A percentile compares a stretch with the other conserved stretches of the same genome.
Evolutionary conservation across 768 basidiomycete species (phyloP).

Genomic region (Boletus insuetus): DNA sequence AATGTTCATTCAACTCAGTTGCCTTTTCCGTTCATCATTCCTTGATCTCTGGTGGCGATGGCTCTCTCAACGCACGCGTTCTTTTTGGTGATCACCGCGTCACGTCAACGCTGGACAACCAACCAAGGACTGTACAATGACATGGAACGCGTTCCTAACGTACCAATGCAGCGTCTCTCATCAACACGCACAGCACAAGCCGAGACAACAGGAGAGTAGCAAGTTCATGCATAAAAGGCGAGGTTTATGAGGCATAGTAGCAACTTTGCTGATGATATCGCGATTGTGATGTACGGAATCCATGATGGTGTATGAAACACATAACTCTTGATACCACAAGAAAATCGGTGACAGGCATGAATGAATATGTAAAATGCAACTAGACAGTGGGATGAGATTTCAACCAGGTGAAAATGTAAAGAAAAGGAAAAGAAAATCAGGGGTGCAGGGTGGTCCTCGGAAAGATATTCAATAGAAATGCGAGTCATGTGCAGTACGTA

Average conservation of each 20-base stretch:
- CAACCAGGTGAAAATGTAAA: background rate
- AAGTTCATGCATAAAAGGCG: constrained; percentile 17
- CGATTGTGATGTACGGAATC: constrained; percentile 15
- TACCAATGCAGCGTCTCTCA: background rate
- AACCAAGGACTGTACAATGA: too few relatives aligned
- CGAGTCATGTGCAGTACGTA: constrained; percentile 30
- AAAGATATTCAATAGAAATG: constrained; percentile 28
- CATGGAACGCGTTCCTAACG: background rate
- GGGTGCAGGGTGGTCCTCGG: constrained; percentile 6
- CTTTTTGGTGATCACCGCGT: constrained; percentile 13
- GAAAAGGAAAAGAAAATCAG: background rate
- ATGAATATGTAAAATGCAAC: constrained; percentile 1
- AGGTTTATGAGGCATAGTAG: constrained; percentile 16
- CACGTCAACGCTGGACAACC: constrained; percentile 8
- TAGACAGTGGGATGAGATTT: background rate
- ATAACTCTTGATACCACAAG: constrained; percentile 16
- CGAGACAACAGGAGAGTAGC: constrained; percentile 1
- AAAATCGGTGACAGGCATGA: background rate
- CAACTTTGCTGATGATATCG: constrained; percentile 22
- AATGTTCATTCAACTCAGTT: background rate
- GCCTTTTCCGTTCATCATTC: constrained; percentile 1
- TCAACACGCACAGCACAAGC: background rate
- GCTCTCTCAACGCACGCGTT: constrained; percentile 1
- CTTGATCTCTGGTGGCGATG: constrained; percentile 9
- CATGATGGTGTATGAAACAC: constrained; percentile 9